Conservation (phyloP, 192 early-diverging fungal species). For the Coemansia sp. region DNA sequence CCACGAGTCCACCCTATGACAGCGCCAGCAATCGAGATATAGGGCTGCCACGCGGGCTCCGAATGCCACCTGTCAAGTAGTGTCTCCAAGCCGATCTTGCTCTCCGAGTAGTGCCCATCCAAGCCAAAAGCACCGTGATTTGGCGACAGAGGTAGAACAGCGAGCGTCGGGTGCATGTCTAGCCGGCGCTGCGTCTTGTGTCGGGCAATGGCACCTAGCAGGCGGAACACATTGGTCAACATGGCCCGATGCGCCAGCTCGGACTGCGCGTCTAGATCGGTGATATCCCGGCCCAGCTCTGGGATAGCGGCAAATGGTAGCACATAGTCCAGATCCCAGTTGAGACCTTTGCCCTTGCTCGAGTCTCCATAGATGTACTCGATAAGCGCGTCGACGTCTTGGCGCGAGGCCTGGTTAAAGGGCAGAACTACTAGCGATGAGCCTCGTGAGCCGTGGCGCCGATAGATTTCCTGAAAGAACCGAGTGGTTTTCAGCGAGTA, state of each 20-base stretch:
- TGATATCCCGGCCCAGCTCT: slow-evolving; percentile 80
- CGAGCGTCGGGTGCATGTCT: slow-evolving; percentile 80
- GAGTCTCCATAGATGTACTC: slow-evolving; percentile 73
- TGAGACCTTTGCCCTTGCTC: slow-evolving; percentile 66
- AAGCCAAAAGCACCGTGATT: slow-evolving; percentile 95
- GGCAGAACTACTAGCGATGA: slow-evolving; percentile 85
- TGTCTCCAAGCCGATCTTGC: slow-evolving; percentile 90
- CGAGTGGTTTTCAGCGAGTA: slow-evolving; percentile 60
- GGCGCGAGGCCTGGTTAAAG: slow-evolving; percentile 86
- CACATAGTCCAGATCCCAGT: slow-evolving; percentile 89
- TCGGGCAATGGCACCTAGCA: slow-evolving; percentile 81
- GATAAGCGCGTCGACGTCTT: slow-evolving; percentile 73
- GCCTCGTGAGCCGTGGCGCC: slow-evolving; percentile 80
- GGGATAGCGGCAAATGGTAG: slow-evolving; percentile 93
- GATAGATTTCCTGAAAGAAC: slow-evolving; percentile 86
- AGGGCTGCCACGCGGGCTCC: slow-evolving; percentile 78
- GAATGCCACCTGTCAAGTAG: slow-evolving; percentile 88
- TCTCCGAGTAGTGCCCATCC: slow-evolving; percentile 92
- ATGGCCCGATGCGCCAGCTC: slow-evolving; percentile 90
- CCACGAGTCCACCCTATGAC: slow-evolving; percentile 98
- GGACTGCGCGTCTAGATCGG: slow-evolving; percentile 72
- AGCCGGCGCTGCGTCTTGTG: slow-evolving; percentile 70
- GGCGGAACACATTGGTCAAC: slow-evolving; percentile 89
- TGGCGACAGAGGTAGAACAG: slow-evolving; percentile 87
- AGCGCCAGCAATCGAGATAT: slow-evolving; percentile 83